Base-by-base conservation (phyloP, 1,284 basidiomycete species). In the Fistulinella staudtii region DNA sequence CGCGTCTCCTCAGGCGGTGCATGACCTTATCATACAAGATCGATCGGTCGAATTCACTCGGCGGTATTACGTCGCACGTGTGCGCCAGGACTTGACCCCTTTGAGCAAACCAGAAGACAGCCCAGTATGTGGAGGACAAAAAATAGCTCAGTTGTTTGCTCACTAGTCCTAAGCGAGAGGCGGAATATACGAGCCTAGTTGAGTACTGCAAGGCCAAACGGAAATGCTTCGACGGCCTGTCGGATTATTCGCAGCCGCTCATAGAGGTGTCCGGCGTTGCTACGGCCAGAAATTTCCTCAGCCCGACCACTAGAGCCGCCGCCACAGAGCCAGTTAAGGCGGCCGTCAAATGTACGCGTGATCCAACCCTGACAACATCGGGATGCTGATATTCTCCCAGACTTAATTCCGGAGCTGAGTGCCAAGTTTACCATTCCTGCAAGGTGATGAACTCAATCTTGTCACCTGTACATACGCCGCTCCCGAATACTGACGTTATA, bases 331-430 rank as follows among this genome's bases (percentile, higher is more conserved):
- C 66, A 17, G 58, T 61, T 30, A 76, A 71, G 52, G 57, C 61
- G 4, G 66, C 72, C 11, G 71, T 76, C 8, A 85, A 82, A 67
- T 83, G 85, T 72, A 49, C 31, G 64, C 17, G 31, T 51, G 45
- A 36, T 45, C 27, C 36, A 41, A 33, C 45, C 53, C 49, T 57
- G 52, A 51, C 31, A 15, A 23, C 44, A 33, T 40, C 57, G 57
- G 60, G 30, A 55, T 53, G 33, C 51, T 57, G 46, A 63, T 48
- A 51, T 49, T 50, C 49, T 59, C 47, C 51, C 53, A 88, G 87
- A 84, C 60, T 69, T 89, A 39, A 85, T 90, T 48, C 87, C 88
- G 14, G 87, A 90, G 58, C 67, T 89, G 10, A 86, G 82, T 57
- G 73, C 71, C 23, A 85, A 80, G 57, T 82, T 78, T 56, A 82